phyloP scores from a whole-genome alignment of 371 early-diverging fungal species.

The Saksenaea vasiformis region DNA sequence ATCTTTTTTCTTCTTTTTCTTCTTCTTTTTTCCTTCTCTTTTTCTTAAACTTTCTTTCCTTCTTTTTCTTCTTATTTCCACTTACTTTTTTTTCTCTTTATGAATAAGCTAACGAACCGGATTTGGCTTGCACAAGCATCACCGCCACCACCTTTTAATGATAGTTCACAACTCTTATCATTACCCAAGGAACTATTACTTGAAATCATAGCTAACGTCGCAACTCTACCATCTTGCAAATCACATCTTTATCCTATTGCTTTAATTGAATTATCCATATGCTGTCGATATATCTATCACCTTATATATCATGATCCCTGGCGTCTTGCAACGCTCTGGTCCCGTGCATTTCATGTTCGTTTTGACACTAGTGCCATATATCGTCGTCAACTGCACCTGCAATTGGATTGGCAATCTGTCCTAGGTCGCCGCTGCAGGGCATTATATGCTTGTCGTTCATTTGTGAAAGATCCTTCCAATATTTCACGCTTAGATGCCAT shows the following conservation, averaged over 20 bases:
- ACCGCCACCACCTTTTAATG: constrained; percentile 7
- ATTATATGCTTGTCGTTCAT: constrained; percentile 23
- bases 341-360: constrained; percentile 33
- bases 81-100: neutral
- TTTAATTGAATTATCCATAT: constrained; percentile 35
- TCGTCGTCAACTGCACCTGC: constrained; percentile 28
- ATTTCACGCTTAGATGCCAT: constrained; percentile 22
- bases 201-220: constrained; percentile 33
- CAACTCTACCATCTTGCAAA: constrained; percentile 6
- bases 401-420: constrained; percentile 33
- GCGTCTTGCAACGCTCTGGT: constrained; percentile 37
- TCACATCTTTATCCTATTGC: constrained; percentile 29
- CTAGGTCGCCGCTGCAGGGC: constrained; percentile 37
- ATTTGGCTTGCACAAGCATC: constrained; percentile 17
- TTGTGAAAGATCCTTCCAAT: constrained; percentile 21
- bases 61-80: neutral
- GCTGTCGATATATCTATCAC: constrained; percentile 36
- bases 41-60: neutral
- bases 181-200: constrained; percentile 44
- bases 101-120: constrained; percentile 8
- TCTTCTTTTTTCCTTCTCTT: neutral
- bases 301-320: constrained; percentile 39
- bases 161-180: constrained; percentile 19
- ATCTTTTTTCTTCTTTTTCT: constrained; percentile 10
- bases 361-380: constrained; percentile 48